Conservation (phyloP, 352 stramenopile genomes). For the Ophiocytium majus region DNA sequence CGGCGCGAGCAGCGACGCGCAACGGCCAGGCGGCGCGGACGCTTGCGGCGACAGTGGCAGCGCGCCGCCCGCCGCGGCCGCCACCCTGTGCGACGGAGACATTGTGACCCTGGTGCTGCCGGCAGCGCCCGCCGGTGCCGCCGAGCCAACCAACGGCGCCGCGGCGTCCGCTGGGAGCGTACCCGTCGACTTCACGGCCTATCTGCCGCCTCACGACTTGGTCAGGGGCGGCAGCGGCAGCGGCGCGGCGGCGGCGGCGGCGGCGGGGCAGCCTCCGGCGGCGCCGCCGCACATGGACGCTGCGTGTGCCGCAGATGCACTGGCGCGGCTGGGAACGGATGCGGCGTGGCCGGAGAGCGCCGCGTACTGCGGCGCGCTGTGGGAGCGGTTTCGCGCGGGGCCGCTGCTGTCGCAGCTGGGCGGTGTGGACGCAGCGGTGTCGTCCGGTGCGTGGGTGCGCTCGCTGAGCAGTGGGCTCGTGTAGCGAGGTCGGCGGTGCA, state of each 20-base stretch:
- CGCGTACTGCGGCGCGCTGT: background rate
- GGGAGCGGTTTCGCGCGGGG: background rate
- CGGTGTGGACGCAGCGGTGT: background rate
- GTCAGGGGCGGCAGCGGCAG: background rate
- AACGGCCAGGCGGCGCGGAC: no score
- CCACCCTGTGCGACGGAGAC: constrained; percentile 30
- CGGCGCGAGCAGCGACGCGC: no score
- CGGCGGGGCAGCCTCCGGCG: background rate
- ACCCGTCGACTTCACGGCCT: background rate
- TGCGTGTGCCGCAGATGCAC: background rate
- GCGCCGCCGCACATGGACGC: background rate
- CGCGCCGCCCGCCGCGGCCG: no score
- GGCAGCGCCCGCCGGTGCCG: background rate
- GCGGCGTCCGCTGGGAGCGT: background rate
- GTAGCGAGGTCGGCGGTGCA: background rate
- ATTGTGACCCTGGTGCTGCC: constrained; percentile 26
- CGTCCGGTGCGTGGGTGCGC: background rate
- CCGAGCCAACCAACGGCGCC: background rate
- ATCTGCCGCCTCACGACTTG: background rate
- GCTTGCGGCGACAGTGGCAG: no score
- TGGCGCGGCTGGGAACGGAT: background rate
- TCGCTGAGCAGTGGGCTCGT: background rate
- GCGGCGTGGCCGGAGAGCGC: background rate
- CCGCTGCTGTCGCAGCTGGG: background rate
- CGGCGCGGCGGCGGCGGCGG: background rate